Percentiles rank a stretch among this genome's conserved stretches.
These are phyloP conservation scores for Nakazawaea pomicola DNA, from an alignment of 805 yeast genomes.

Conservation along the genomic window DNA sequence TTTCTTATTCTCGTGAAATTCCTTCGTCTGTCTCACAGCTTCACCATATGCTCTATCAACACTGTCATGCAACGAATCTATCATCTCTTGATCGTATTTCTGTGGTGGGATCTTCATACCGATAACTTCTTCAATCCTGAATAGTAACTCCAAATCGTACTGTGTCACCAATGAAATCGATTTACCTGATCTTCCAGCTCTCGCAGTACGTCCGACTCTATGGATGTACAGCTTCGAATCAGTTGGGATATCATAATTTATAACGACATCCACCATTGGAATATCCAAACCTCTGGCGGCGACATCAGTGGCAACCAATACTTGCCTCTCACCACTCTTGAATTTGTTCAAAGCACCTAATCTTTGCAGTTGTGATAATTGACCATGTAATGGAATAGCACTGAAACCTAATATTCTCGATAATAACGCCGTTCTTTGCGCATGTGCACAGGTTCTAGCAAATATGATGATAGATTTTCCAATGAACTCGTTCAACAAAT, in stretches of 20 bases:
- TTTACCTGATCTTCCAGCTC: conserved; percentile 88
- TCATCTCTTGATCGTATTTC: conserved; percentile 68
- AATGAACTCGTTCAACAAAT: conserved; percentile 70
- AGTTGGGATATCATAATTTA: conserved; percentile 90
- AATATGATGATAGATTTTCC: conserved; percentile 89
- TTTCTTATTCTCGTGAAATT: conserved; percentile 35
- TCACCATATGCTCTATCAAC: conserved; percentile 91
- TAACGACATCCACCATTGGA: conserved; percentile 84
- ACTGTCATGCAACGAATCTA: conserved; percentile 72
- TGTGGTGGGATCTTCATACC: conserved; percentile 82
- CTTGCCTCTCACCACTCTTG: conserved; percentile 64
- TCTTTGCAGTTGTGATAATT: conserved; percentile 78
- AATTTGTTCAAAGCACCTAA: conserved; percentile 77
- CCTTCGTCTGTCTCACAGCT: conserved; percentile 77
- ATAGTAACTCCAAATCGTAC: conserved; percentile 84
- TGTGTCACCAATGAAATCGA: conserved; percentile 88
- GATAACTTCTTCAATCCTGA: conserved; percentile 84
- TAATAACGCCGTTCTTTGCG: conserved; percentile 82
- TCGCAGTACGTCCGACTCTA: conserved; percentile 96
- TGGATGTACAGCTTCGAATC: conserved; percentile 96
- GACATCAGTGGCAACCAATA: conserved; percentile 81
- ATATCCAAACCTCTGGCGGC: conserved; percentile 97
- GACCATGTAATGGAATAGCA: conserved; percentile 94
- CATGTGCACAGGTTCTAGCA: conserved; percentile 92
- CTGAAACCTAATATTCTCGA: conserved; percentile 79